Base-by-base conservation (phyloP, 768 basidiomycete genomes). In the Rhizopogon roseolus region DNA sequence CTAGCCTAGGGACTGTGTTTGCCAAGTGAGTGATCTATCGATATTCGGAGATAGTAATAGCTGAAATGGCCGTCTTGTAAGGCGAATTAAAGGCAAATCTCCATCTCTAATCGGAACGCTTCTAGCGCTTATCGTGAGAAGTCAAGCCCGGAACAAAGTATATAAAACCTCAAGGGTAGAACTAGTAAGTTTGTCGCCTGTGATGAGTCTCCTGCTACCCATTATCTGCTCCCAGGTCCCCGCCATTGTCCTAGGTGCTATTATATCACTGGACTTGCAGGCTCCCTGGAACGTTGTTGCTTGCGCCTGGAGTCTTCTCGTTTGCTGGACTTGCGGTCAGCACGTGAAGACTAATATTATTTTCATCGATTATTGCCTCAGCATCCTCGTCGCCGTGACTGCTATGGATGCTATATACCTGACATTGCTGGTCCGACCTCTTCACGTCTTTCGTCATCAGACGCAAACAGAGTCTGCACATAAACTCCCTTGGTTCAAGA, bases 401-500 rank as follows among this genome's bases (percentile, higher is more conserved):
- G 45, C 68, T n/a, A 51, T 70, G n/a, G 59, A 54, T 28, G 64
- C 65, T 1, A 59, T 67, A 39, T 66, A 73, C 29, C 60, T 53
- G 11, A 55, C 69, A 34, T 56, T 71, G 17, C 49, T 73, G 29
- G 65, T 63, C 4, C 57, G 65, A n/a, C 60, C 68, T 1, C 62
- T 71, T 17, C 54, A 48, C 5, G 58, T 57, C 17, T 53, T 68
- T n/a, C 59, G 50, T 10, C 60, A 62, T 39, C 48, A 43, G 37
- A 62, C 63, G 29, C 59, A 62, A 39, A 54, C 22, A 16, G 19
- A 22, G 34, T 57, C 56, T 17, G 46, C 57, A 3, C 29, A 53
- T 9, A 50, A 49, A 6, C 41, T 53, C 22, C 43, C 63, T 0
- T 55, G 66, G 32, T 55, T 50, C 19, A 22, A 58, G 9, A 61